Percentiles rank a stretch among this genome's conserved stretches.
phyloP scores from a whole-genome alignment of 129 eudicot species.

The Dittrichia graveolens region DNA sequence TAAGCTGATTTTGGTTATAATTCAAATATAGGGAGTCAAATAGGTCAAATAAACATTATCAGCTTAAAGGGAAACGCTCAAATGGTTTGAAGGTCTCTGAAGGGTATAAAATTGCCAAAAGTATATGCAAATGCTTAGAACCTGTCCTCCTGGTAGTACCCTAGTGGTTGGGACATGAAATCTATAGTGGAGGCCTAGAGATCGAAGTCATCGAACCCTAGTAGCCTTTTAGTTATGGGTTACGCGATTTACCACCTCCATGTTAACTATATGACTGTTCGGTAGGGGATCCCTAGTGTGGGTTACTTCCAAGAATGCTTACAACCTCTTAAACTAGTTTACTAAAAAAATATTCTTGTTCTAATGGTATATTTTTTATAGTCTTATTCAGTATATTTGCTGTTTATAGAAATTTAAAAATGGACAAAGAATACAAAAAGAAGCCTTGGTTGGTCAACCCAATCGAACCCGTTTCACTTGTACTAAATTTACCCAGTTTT shows the following conservation, averaged over 20 bases:
- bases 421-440: background rate
- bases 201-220: no score
- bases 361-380: background rate
- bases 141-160: background rate
- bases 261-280: no score
- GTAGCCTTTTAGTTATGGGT: no score
- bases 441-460: background rate
- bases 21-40: background rate
- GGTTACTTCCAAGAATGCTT: background rate
- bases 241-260: no score
- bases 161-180: no score
- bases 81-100: conserved; percentile 12
- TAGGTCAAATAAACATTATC: background rate
- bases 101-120: background rate
- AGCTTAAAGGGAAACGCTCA: background rate
- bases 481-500: background rate
- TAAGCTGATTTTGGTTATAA: background rate
- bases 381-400: background rate
- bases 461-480: background rate
- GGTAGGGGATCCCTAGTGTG: no score
- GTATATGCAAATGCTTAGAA: background rate
- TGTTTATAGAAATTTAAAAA: no score
- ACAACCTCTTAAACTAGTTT: conserved; percentile 10
- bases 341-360: background rate
- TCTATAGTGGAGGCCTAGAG: no score